Evolutionary conservation across 805 yeast species (phyloP).

Genomic region (Starmerella lactis-condensi): DNA sequence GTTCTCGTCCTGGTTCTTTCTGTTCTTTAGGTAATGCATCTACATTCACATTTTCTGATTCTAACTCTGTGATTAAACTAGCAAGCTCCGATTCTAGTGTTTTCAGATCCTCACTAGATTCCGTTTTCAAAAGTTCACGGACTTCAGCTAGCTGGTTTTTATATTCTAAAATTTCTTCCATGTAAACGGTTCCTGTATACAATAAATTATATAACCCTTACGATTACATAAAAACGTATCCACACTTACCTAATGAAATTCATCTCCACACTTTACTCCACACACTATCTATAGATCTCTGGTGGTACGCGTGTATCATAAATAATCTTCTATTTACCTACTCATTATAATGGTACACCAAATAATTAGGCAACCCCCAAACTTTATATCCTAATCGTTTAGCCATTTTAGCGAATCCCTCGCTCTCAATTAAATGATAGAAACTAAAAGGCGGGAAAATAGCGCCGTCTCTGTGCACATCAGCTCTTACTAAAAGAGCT

Average conservation of each 20-base stretch:
- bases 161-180: conserved; percentile 21
- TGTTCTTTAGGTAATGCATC: neutral
- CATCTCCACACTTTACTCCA: neutral
- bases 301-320: neutral
- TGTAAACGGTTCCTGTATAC: neutral
- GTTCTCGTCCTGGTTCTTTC: neutral
- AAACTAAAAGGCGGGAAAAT: conserved; percentile 99
- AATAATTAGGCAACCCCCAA: conserved; percentile 81
- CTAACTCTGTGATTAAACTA: conserved; percentile 19
- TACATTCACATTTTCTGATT: neutral
- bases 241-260: neutral
- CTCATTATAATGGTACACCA: conserved; percentile 83
- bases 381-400: conserved; percentile 81
- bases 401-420: conserved; percentile 94
- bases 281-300: neutral
- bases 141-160: conserved; percentile 20
- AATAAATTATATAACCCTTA: neutral
- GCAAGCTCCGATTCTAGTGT: conserved; percentile 19
- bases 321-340: conserved; percentile 9
- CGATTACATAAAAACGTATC: neutral
- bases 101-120: conserved; percentile 17
- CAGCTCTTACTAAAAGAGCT: conserved; percentile 86
- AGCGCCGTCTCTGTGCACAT: conserved; percentile 97
- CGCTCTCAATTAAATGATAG: conserved; percentile 90
- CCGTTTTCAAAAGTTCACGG: conserved; percentile 17